Evolutionary conservation across 2,329 filamentous ascomycete genomes (phyloP).

Genomic region (Stagonosporopsis tanaceti): DNA sequence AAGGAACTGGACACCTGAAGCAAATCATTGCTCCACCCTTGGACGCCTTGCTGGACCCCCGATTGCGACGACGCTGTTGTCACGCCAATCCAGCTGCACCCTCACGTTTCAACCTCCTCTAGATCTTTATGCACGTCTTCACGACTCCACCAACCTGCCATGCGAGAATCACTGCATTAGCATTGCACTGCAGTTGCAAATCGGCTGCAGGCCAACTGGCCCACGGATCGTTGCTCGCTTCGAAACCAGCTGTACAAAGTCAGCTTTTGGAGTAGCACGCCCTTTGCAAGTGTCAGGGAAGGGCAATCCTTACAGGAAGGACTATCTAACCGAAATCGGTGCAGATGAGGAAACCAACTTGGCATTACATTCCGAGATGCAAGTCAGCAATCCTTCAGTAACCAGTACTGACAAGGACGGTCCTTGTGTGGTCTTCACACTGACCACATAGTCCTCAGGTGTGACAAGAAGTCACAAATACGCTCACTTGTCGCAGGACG

Average conservation of each 20-base stretch:
- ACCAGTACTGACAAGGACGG: neutral
- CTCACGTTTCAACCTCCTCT: slow-evolving; percentile 14
- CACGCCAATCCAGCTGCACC: slow-evolving; percentile 6
- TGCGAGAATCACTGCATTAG: neutral
- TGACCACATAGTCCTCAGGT: neutral
- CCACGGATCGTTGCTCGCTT: slow-evolving; percentile 15
- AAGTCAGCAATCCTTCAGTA: slow-evolving; percentile 2
- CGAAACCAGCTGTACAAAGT: slow-evolving; percentile 6
- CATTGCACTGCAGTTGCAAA: slow-evolving; percentile 4
- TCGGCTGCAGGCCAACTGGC: slow-evolving; percentile 1
- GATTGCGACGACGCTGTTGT: slow-evolving; percentile 6
- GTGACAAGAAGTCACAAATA: neutral
- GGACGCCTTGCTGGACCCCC: slow-evolving; percentile 10
- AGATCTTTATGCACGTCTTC: slow-evolving; percentile 11
- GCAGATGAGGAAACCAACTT: neutral
- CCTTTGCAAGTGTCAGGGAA: slow-evolving; percentile 7
- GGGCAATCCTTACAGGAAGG: slow-evolving; percentile 15
- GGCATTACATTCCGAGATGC: neutral
- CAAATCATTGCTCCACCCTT: slow-evolving; percentile 17
- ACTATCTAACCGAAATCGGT: slow-evolving; percentile 7
- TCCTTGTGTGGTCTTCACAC: neutral
- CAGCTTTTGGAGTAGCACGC: slow-evolving; percentile 3
- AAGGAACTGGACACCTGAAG: slow-evolving; percentile 21
- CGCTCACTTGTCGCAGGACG: neutral
- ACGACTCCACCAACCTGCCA: slow-evolving; percentile 8